phyloP scores from a whole-genome alignment of 1,284 basidiomycete species.

The Lentinus polychrous region DNA sequence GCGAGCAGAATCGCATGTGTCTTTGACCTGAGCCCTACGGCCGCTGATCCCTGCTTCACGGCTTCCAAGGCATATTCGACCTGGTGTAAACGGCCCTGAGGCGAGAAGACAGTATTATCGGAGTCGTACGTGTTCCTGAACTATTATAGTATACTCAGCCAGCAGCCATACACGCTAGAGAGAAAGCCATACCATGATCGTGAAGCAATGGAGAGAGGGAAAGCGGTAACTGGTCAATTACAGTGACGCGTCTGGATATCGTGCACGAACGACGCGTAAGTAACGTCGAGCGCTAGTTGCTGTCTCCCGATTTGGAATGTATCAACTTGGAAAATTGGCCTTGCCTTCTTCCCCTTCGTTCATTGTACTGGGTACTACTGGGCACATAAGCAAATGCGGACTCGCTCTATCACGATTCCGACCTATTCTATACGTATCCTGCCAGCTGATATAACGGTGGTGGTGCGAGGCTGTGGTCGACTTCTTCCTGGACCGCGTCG shows the following conservation, averaged over 20 bases:
- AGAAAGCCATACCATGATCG: slow-evolving; percentile 9
- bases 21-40: slow-evolving; percentile 91
- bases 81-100: slow-evolving; percentile 86
- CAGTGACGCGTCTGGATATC: slow-evolving; percentile 1
- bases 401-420: too few relatives aligned
- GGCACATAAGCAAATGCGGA: too few relatives aligned
- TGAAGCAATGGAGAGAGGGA: slow-evolving; percentile 4
- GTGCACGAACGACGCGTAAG: slow-evolving; percentile 4
- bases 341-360: too few relatives aligned
- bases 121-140: slow-evolving; percentile 95
- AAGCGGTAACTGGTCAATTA: slow-evolving; percentile 5
- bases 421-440: too few relatives aligned
- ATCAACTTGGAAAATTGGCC: too few relatives aligned
- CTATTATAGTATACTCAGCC: slow-evolving; percentile 31
- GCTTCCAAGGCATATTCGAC: slow-evolving; percentile 99
- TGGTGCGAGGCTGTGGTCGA: too few relatives aligned
- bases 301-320: background rate
- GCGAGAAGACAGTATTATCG: slow-evolving; percentile 94
- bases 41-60: slow-evolving; percentile 98
- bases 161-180: background rate
- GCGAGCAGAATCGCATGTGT: slow-evolving; percentile 94
- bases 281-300: background rate
- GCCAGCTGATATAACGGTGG: too few relatives aligned
- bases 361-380: too few relatives aligned
- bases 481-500: too few relatives aligned